These are phyloP conservation scores for Leucosporidium scottii DNA, from an alignment of 768 basidiomycete genomes.

Conservation along the genomic window DNA sequence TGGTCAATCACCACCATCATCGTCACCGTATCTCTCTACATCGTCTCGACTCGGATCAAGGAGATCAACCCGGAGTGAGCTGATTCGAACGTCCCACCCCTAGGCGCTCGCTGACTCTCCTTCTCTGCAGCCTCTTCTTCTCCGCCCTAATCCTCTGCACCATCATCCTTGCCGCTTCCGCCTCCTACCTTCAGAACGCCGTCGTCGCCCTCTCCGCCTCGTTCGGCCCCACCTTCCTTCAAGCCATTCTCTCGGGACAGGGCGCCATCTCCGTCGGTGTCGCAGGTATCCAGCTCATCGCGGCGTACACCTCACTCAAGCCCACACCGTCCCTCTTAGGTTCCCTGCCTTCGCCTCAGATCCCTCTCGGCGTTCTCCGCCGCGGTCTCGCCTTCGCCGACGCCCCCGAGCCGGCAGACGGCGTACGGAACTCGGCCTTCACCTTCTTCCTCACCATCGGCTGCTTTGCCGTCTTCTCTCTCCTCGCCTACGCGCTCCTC, in stretches of 20 bases:
- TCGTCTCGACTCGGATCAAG: conserved; percentile 20
- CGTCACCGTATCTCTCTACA: conserved; percentile 11
- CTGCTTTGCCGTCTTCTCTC: conserved; percentile 30
- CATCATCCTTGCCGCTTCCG: conserved; percentile 24
- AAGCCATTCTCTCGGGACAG: conserved; percentile 35
- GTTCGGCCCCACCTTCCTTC: conserved; percentile 33
- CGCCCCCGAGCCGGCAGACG: not conserved
- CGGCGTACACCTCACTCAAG: conserved; percentile 27
- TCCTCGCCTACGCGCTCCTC: conserved; percentile 24
- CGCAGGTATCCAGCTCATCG: conserved; percentile 32
- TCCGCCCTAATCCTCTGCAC: conserved; percentile 20
- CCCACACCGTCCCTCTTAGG: not conserved
- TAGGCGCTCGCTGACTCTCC: not conserved
- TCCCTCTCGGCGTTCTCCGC: not conserved
- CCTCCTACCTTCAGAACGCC: conserved; percentile 31
- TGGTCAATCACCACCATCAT: conserved; percentile 16
- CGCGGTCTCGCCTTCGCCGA: not conserved
- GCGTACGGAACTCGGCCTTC: conserved; percentile 32
- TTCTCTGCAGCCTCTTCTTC: conserved; percentile 24
- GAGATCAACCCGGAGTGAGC: conserved; percentile 14
- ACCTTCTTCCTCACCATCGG: conserved; percentile 38
- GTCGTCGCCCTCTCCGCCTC: conserved; percentile 27
- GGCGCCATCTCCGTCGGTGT: conserved; percentile 35
- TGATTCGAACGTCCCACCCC: too few relatives aligned
- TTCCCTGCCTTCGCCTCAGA: not conserved